These are phyloP conservation scores for Fusarium marasasianum DNA, from an alignment of 2,329 filamentous ascomycete genomes.

Conservation along the genomic window DNA sequence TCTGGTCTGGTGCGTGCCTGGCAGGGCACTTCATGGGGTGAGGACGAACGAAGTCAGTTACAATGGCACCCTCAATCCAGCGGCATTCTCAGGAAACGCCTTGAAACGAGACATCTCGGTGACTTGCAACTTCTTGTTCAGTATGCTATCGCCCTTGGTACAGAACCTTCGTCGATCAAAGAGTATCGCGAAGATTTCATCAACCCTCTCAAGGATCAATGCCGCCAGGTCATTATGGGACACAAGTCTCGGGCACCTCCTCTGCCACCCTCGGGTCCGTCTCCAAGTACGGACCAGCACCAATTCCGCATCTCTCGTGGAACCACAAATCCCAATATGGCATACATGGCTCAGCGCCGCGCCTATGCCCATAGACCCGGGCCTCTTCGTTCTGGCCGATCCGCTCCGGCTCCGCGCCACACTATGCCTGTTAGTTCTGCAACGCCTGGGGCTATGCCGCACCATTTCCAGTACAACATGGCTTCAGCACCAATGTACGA, in stretches of 20 bases:
- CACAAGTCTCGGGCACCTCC: slow-evolving; percentile 44
- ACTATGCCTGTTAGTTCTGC: slow-evolving; percentile 29
- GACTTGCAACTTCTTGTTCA: slow-evolving; percentile 52
- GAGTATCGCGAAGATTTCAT: slow-evolving; percentile 48
- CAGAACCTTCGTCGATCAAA: slow-evolving; percentile 42
- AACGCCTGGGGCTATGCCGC: slow-evolving; percentile 27
- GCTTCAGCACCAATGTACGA: slow-evolving; percentile 41
- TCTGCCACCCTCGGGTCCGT: slow-evolving; percentile 37
- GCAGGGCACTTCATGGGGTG: slow-evolving; percentile 49
- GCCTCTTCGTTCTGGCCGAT: slow-evolving; percentile 45
- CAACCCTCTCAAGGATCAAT: slow-evolving; percentile 50
- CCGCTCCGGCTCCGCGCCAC: slow-evolving; percentile 43
- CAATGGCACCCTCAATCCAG: slow-evolving; percentile 56
- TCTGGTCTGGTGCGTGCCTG: slow-evolving; percentile 49
- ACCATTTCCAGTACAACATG: slow-evolving; percentile 40
- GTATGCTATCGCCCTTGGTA: slow-evolving; percentile 52
- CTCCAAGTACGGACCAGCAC: slow-evolving; percentile 46
- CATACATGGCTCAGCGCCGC: slow-evolving; percentile 51
- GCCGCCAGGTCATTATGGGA: slow-evolving; percentile 48
- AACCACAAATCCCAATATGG: slow-evolving; percentile 47
- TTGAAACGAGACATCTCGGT: slow-evolving; percentile 57
- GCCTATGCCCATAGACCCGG: slow-evolving; percentile 44
- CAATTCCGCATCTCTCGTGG: slow-evolving; percentile 51
- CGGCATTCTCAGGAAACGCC: slow-evolving; percentile 53
- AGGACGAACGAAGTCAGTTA: slow-evolving; percentile 47